These are phyloP conservation scores for Barnettozyma salicaria DNA, from an alignment of 805 yeast species.

Conservation along the genomic window DNA sequence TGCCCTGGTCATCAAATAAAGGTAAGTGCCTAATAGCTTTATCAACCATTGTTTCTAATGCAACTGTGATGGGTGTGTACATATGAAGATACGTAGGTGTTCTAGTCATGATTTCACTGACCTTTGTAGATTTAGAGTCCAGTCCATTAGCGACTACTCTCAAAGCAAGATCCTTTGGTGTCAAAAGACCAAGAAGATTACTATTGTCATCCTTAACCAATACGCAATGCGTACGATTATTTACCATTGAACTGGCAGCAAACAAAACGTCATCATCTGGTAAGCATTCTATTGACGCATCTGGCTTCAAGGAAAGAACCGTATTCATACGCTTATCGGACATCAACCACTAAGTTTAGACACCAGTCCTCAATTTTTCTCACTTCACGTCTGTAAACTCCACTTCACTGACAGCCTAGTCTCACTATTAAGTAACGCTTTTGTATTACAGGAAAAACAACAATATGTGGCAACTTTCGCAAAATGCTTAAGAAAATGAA, in stretches of 20 bases:
- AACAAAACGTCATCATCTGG: slow-evolving; percentile 29
- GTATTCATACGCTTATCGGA: slow-evolving; percentile 11
- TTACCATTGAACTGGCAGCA: slow-evolving; percentile 34
- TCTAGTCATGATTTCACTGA: slow-evolving; percentile 35
- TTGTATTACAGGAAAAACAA: too few species aligned
- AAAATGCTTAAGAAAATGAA: too few species aligned
- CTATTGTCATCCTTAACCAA: slow-evolving; percentile 28
- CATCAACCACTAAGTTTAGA: too few species aligned
- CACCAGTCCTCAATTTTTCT: too few species aligned
- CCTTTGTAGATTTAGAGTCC: slow-evolving; percentile 25
- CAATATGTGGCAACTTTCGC: too few species aligned
- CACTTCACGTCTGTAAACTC: too few species aligned
- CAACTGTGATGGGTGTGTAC: slow-evolving; percentile 36
- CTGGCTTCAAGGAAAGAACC: slow-evolving; percentile 28
- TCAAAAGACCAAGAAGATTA: slow-evolving; percentile 35
- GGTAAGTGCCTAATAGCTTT: slow-evolving; percentile 40
- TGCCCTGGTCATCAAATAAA: slow-evolving; percentile 30
- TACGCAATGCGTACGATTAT: slow-evolving; percentile 36
- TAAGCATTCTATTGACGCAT: slow-evolving; percentile 32
- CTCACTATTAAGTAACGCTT: too few species aligned
- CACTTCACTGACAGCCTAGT: too few species aligned
- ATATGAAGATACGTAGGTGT: slow-evolving; percentile 32
- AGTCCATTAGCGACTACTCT: slow-evolving; percentile 32
- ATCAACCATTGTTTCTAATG: slow-evolving; percentile 37
- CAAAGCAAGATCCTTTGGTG: slow-evolving; percentile 43